phyloP scores from a whole-genome alignment of 805 yeast genomes.

The Starmerella potacharoeniae region DNA sequence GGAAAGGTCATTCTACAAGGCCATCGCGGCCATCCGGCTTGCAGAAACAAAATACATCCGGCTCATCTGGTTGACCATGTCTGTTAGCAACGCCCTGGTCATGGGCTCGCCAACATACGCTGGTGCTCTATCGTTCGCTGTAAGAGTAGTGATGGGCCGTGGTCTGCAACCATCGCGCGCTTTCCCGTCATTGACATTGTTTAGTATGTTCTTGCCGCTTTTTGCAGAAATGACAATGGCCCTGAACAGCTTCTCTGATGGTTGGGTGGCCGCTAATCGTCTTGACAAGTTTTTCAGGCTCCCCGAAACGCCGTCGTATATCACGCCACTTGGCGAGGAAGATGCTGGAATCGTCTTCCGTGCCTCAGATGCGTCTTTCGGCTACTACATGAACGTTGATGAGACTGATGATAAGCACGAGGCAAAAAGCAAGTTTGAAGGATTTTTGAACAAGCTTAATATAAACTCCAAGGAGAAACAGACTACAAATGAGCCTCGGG shows the following conservation, averaged over 20 bases:
- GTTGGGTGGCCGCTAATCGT: conserved; percentile 26
- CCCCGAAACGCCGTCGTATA: not conserved
- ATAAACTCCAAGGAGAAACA: conserved; percentile 30
- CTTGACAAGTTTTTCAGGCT: conserved; percentile 11
- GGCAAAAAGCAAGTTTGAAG: no score
- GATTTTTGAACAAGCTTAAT: conserved; percentile 26
- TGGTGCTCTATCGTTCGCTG: conserved; percentile 11
- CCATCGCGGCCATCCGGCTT: conserved; percentile 29
- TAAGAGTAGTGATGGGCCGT: conserved; percentile 1
- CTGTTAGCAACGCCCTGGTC: not conserved
- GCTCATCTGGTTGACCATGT: not conserved
- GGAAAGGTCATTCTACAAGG: conserved; percentile 64
- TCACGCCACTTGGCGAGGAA: not conserved
- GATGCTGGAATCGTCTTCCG: not conserved
- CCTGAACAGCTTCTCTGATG: conserved; percentile 32
- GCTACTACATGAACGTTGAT: not conserved
- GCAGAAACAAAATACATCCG: conserved; percentile 27
- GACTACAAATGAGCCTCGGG: conserved; percentile 1
- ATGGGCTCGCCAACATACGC: conserved; percentile 5
- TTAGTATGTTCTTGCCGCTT: conserved; percentile 3
- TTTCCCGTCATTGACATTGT: conserved; percentile 9
- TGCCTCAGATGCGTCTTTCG: not conserved
- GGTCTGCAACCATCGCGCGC: conserved; percentile 4
- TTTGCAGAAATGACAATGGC: conserved; percentile 34
- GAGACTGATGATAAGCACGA: no score